phyloP scores from a whole-genome alignment of 2,329 filamentous ascomycete species.

The Exophiala alcalophila region DNA sequence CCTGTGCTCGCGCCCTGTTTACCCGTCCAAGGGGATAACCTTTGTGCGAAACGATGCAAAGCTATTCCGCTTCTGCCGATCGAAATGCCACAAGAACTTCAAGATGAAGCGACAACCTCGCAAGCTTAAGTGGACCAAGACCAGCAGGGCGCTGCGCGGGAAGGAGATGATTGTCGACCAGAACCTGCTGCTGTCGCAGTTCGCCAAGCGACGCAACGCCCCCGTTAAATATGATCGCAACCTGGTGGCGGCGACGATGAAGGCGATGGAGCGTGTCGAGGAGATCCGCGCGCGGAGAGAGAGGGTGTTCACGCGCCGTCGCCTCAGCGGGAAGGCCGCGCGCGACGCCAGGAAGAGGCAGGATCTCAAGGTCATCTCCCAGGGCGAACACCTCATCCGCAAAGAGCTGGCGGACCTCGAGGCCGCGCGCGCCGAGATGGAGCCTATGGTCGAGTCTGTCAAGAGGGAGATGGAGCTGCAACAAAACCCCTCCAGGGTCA shows the following conservation, averaged over 20 bases:
- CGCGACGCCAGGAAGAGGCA: constrained; percentile 73
- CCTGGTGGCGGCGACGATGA: constrained; percentile 77
- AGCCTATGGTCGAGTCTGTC: constrained; percentile 32
- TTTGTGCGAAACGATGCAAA: constrained; percentile 66
- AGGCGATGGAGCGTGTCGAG: constrained; percentile 84
- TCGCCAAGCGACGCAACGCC: constrained; percentile 88
- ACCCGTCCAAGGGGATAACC: constrained; percentile 64
- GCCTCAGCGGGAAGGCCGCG: constrained; percentile 76
- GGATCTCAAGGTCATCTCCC: constrained; percentile 82
- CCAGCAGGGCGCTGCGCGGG: constrained; percentile 78
- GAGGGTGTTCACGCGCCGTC: constrained; percentile 87
- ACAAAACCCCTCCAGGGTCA: constrained; percentile 37
- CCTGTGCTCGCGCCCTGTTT: constrained; percentile 67
- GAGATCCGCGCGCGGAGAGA: constrained; percentile 83
- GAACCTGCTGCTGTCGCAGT: constrained; percentile 68
- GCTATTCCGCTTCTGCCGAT: constrained; percentile 65
- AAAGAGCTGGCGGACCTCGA: constrained; percentile 60
- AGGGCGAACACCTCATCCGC: constrained; percentile 90
- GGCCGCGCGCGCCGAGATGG: constrained; percentile 43
- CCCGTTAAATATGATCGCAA: constrained; percentile 95
- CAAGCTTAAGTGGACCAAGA: constrained; percentile 96
- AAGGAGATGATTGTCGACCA: constrained; percentile 91
- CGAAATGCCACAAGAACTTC: constrained; percentile 73
- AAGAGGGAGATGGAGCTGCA: constrained; percentile 35
- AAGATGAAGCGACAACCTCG: constrained; percentile 98